These are phyloP conservation scores for Citrus mangshanensis DNA, from an alignment of 345 rosid genomes.

Conservation along the genomic window DNA sequence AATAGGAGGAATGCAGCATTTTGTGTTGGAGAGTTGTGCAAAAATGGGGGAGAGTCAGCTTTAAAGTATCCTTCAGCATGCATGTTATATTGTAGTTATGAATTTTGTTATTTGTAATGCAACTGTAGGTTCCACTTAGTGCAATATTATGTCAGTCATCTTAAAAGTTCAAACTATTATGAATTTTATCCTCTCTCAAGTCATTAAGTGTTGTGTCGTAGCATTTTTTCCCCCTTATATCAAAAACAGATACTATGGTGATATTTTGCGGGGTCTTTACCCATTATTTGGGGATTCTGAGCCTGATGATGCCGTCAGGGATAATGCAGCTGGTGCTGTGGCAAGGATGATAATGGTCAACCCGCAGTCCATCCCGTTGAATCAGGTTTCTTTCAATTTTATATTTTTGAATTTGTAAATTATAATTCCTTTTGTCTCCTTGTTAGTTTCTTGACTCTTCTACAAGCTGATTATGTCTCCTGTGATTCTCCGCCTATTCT, in stretches of 20 bases:
- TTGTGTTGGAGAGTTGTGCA: conserved; percentile 95
- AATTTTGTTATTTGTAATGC: not conserved
- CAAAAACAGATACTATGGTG: conserved; percentile 63
- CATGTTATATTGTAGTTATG: not conserved
- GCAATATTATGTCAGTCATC: not conserved
- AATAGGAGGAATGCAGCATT: conserved; percentile 99
- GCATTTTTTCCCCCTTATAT: conserved; percentile 37
- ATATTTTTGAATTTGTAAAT: no score
- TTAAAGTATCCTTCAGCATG: conserved; percentile 75
- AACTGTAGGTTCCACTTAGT: not conserved
- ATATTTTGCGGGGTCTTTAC: conserved; percentile 64
- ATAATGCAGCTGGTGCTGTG: conserved; percentile 98
- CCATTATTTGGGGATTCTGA: conserved; percentile 94
- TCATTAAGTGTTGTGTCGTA: not conserved
- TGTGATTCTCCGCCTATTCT: conserved; percentile 8
- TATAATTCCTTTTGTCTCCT: not conserved
- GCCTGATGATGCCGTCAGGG: conserved; percentile 91
- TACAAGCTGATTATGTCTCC: not conserved
- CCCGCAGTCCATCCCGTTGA: conserved; percentile 82
- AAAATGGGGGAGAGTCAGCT: conserved; percentile 83
- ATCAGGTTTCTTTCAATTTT: conserved; percentile 51
- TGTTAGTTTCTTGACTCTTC: not conserved
- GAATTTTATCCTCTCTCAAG: conserved; percentile 8
- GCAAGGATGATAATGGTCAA: conserved; percentile 97
- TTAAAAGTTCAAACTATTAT: not conserved